Evolutionary conservation across 257 asterid species (phyloP).

Genomic region (Penstemon davidsonii): DNA sequence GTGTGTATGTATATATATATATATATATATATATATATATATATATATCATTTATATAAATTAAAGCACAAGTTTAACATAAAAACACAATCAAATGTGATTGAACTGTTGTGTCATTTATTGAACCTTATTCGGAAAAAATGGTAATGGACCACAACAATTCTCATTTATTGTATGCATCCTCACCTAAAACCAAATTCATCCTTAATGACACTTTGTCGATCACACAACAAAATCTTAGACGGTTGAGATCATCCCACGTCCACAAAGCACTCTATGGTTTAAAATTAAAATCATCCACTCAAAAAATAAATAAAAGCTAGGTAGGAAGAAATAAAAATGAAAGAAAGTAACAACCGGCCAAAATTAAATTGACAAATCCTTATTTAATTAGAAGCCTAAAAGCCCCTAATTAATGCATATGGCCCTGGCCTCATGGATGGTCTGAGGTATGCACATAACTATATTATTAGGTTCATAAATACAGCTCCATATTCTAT

Average conservation of each 20-base stretch:
- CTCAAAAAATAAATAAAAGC: not conserved
- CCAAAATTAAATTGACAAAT: conserved; percentile 27
- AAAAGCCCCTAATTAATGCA: conserved; percentile 33
- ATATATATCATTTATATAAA: too few relatives aligned
- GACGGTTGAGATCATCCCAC: conserved; percentile 31
- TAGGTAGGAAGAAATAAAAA: not conserved
- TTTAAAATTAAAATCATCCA: conserved; percentile 5
- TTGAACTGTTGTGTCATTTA: too few relatives aligned
- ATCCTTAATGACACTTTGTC: conserved; percentile 15
- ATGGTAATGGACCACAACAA: conserved; percentile 30
- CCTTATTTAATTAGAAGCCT: conserved; percentile 15
- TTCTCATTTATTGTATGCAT: conserved; percentile 31
- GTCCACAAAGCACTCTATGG: conserved; percentile 1
- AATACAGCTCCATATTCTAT: conserved; percentile 17
- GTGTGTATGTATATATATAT: too few relatives aligned
- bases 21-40: too few relatives aligned
- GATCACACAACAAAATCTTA: not conserved
- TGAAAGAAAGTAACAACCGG: conserved; percentile 17
- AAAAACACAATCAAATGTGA: too few relatives aligned
- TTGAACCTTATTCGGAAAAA: too few relatives aligned
- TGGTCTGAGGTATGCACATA: not conserved
- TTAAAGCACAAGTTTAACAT: too few relatives aligned
- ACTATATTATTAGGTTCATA: conserved; percentile 8
- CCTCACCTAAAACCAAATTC: conserved; percentile 14
- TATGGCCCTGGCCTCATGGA: conserved; percentile 16